Evolutionary conservation across 2,329 filamentous ascomycete species (phyloP).

Genomic region (Zarea fungicola): DNA sequence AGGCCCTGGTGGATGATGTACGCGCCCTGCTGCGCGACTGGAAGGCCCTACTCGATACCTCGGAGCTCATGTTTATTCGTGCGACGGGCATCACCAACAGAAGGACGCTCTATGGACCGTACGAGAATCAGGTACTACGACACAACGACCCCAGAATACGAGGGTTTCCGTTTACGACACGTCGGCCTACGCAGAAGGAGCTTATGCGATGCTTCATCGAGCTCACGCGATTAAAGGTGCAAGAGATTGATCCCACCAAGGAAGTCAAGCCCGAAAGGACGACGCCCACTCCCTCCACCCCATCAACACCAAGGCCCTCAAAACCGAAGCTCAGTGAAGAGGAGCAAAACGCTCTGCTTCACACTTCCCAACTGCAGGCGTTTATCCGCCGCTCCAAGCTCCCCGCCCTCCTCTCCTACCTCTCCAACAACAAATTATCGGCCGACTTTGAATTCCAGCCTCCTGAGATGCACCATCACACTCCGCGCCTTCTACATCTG

Average conservation of each 20-base stretch:
- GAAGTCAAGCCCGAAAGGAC: conserved; percentile 39
- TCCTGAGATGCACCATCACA: conserved; percentile 66
- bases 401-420: conserved; percentile 77
- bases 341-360: conserved; percentile 74
- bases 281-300: conserved; percentile 27
- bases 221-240: conserved; percentile 82
- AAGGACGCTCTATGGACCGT: conserved; percentile 81
- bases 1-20: conserved; percentile 83
- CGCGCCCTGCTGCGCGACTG: conserved; percentile 75
- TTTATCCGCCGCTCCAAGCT: conserved; percentile 86
- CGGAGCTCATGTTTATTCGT: conserved; percentile 81
- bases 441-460: conserved; percentile 74
- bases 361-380: conserved; percentile 84
- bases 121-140: conserved; percentile 79
- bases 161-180: conserved; percentile 88
- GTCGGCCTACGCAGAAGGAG: conserved; percentile 86
- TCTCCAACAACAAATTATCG: conserved; percentile 68
- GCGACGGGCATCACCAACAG: conserved; percentile 85
- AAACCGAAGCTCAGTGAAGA: conserved; percentile 70
- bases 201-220: conserved; percentile 94
- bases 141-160: conserved; percentile 75
- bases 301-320: conserved; percentile 42
- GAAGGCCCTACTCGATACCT: conserved; percentile 77
- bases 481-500: conserved; percentile 78
- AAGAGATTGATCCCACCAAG: conserved; percentile 65